Percentiles rank a stretch among this genome's conserved stretches.
These are phyloP conservation scores for Neurospora sp. DNA, from an alignment of 2,329 filamentous ascomycete species.

Conservation along the genomic window DNA sequence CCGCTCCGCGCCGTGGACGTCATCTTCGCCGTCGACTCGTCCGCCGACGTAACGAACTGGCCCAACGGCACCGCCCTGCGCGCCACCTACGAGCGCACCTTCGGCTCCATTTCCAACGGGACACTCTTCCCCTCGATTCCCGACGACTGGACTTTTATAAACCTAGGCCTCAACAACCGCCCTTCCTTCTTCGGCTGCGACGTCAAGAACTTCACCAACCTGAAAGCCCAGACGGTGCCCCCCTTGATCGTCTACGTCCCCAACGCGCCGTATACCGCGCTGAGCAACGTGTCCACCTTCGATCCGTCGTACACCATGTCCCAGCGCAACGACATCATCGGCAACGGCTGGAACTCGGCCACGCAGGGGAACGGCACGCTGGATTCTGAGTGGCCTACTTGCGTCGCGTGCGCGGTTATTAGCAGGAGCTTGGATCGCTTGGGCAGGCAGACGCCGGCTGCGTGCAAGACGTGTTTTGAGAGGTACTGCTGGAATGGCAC, in stretches of 20 bases:
- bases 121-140: conserved; percentile 51
- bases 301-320: conserved; percentile 51
- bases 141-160: conserved; percentile 43
- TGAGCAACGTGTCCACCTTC: conserved; percentile 75
- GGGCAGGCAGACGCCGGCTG: conserved; percentile 54
- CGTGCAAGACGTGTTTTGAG: conserved; percentile 67
- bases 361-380: conserved; percentile 75
- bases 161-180: conserved; percentile 46
- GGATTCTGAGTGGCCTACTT: conserved; percentile 67
- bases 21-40: conserved; percentile 56
- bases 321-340: conserved; percentile 69
- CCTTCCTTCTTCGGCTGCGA: conserved; percentile 58
- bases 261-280: conserved; percentile 68
- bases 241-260: conserved; percentile 58
- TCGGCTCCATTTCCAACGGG: conserved; percentile 37
- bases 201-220: conserved; percentile 21
- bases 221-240: conserved; percentile 11
- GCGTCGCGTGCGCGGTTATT: conserved; percentile 81
- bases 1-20: conserved; percentile 46
- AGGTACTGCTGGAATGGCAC: conserved; percentile 94
- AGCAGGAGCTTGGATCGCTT: conserved; percentile 66
- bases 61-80: conserved; percentile 51
- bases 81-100: conserved; percentile 47
- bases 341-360: conserved; percentile 76
- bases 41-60: conserved; percentile 50